A percentile compares a stretch with the other conserved stretches of the same genome.
Conservation (phyloP, 140 eudicot species). For the Bidens hawaiensis region DNA sequence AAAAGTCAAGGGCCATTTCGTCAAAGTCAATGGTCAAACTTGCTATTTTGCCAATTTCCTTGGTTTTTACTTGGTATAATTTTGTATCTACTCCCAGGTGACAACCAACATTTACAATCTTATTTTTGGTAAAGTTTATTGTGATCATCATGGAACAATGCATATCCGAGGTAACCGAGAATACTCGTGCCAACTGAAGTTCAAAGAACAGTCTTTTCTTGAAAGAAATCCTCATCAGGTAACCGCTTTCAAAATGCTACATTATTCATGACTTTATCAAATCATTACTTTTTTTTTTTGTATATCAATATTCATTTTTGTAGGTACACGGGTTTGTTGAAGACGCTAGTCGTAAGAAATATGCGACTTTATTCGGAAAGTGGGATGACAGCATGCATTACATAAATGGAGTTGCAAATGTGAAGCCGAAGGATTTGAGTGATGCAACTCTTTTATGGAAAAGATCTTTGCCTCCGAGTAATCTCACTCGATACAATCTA, state of each 20-base stretch:
- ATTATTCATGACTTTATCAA: too few species aligned
- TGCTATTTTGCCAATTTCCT: too few species aligned
- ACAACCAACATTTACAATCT: conserved; percentile 82
- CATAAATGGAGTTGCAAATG: background rate
- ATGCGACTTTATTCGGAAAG: background rate
- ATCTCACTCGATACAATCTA: background rate
- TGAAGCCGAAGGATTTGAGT: background rate
- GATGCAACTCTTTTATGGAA: background rate
- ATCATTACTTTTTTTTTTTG: background rate
- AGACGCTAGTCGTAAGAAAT: background rate
- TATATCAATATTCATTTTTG: too few species aligned
- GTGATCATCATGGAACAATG: conserved; percentile 91
- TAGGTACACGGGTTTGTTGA: background rate
- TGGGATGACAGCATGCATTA: background rate
- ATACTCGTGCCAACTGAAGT: conserved; percentile 72
- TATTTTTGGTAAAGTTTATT: conserved; percentile 74
- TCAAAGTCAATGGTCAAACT: too few species aligned
- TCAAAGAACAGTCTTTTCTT: conserved; percentile 76
- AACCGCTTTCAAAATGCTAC: background rate
- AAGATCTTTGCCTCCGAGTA: background rate
- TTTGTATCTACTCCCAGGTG: conserved; percentile 40
- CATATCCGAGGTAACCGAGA: conserved; percentile 63
- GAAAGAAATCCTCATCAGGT: conserved; percentile 85
- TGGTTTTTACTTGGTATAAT: background rate
- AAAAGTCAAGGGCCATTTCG: too few species aligned